phyloP scores from a whole-genome alignment of 495 filamentous ascomycete genomes.

The Letharia lupina region DNA sequence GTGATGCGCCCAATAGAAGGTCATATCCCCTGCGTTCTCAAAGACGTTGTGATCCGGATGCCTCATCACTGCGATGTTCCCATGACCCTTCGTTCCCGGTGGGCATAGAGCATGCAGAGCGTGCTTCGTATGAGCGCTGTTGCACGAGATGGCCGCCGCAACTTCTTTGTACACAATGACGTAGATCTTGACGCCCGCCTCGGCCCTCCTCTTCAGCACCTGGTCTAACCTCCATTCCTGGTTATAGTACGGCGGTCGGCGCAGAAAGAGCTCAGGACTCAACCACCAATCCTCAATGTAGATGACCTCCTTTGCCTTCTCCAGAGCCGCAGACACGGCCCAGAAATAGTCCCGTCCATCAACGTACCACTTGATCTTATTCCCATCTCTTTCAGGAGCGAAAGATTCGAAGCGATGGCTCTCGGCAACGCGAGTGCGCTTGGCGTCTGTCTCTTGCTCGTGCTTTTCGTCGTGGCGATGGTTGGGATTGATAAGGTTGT shows the following conservation, averaged over 20 bases:
- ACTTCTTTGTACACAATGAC: conserved; percentile 91
- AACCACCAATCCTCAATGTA: conserved; percentile 98
- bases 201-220: conserved; percentile 76
- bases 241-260: conserved; percentile 68
- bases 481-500: conserved; percentile 72
- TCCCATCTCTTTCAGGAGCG: conserved; percentile 74
- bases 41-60: conserved; percentile 95
- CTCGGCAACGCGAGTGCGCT: conserved; percentile 61
- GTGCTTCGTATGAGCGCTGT: conserved; percentile 87
- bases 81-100: conserved; percentile 65
- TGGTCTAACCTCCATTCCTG: conserved; percentile 87
- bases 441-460: conserved; percentile 73
- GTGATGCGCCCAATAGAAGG: conserved; percentile 96
- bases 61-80: conserved; percentile 82
- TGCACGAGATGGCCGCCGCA: conserved; percentile 77
- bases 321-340: conserved; percentile 80
- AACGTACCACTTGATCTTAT: conserved; percentile 94
- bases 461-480: conserved; percentile 94
- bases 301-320: conserved; percentile 81
- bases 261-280: conserved; percentile 83
- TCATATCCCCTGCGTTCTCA: conserved; percentile 93
- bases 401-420: conserved; percentile 80
- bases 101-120: conserved; percentile 74
- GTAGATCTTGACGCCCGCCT: conserved; percentile 90
- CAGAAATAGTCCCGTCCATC: conserved; percentile 90